phyloP scores from a whole-genome alignment of 805 yeast species.

The Pichia occidentalis region DNA sequence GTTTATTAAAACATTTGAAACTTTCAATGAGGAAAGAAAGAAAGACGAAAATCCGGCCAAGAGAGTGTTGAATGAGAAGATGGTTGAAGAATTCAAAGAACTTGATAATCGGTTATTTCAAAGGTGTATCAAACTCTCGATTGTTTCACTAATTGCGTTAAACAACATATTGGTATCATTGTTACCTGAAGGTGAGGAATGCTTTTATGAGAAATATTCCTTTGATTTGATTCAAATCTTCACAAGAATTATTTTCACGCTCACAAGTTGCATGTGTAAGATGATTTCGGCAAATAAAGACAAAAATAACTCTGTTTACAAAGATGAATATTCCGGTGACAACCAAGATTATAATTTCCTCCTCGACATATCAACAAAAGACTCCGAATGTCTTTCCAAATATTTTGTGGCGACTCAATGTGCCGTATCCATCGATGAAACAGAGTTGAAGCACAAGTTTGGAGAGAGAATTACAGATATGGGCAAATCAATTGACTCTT shows the following conservation, averaged over 20 bases:
- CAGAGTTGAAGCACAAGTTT: background rate
- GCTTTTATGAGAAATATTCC: slow-evolving; percentile 16
- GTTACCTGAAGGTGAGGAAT: slow-evolving; percentile 8
- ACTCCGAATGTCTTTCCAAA: slow-evolving; percentile 6
- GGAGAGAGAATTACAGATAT: slow-evolving; percentile 4
- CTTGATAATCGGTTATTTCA: slow-evolving; percentile 16
- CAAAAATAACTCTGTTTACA: background rate
- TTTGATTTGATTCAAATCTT: slow-evolving; percentile 22
- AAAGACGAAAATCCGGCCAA: background rate
- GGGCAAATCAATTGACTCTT: slow-evolving; percentile 11
- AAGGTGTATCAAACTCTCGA: slow-evolving; percentile 16
- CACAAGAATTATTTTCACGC: slow-evolving; percentile 13
- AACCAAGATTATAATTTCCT: slow-evolving; percentile 5
- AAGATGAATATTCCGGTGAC: background rate
- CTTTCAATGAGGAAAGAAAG: background rate
- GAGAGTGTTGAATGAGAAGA: slow-evolving; percentile 5
- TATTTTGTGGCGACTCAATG: slow-evolving; percentile 7
- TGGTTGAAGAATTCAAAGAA: slow-evolving; percentile 11
- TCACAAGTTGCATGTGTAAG: slow-evolving; percentile 16
- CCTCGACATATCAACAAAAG: slow-evolving; percentile 9
- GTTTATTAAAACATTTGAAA: slow-evolving; percentile 4
- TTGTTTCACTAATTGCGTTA: slow-evolving; percentile 18
- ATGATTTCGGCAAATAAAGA: slow-evolving; percentile 6
- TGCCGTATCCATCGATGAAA: background rate
- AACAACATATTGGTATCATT: slow-evolving; percentile 15